These are phyloP conservation scores for Eucalyptus brandiana DNA, from an alignment of 345 rosid genomes.

Conservation along the genomic window DNA sequence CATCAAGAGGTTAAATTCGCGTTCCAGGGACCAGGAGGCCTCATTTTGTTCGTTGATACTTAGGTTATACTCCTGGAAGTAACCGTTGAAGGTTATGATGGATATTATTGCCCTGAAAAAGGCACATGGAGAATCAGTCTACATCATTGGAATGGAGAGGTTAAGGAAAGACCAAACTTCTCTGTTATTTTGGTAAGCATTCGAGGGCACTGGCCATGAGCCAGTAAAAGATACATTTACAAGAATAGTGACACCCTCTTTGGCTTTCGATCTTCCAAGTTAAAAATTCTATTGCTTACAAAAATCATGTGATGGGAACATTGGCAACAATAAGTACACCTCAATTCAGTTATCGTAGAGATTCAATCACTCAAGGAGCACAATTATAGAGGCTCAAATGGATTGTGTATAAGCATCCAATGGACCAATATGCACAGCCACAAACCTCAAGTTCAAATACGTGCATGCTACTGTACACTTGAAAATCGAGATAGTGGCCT, in stretches of 20 bases:
- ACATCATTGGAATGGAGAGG: neutral
- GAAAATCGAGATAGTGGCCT: neutral
- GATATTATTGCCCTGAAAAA: conserved; percentile 53
- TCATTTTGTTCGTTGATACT: conserved; percentile 36
- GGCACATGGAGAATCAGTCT: neutral
- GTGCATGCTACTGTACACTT: neutral
- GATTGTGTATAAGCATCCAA: neutral
- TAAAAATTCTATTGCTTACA: neutral
- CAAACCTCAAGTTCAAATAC: neutral
- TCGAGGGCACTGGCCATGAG: neutral
- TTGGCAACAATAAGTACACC: neutral
- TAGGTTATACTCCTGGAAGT: conserved; percentile 60
- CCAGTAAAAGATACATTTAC: neutral
- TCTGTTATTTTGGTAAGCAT: neutral
- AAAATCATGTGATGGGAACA: neutral
- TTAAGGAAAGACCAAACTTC: neutral
- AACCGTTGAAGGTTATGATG: conserved; percentile 56
- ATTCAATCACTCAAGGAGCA: neutral
- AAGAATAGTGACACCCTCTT: neutral
- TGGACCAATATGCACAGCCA: neutral
- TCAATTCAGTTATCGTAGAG: neutral
- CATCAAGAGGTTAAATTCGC: conserved; percentile 44
- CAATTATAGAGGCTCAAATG: neutral
- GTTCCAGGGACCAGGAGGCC: conserved; percentile 61
- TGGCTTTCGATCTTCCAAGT: neutral